Base-by-base conservation (phyloP, 2,329 filamentous ascomycete species). In the Diaporthe vaccinii region DNA sequence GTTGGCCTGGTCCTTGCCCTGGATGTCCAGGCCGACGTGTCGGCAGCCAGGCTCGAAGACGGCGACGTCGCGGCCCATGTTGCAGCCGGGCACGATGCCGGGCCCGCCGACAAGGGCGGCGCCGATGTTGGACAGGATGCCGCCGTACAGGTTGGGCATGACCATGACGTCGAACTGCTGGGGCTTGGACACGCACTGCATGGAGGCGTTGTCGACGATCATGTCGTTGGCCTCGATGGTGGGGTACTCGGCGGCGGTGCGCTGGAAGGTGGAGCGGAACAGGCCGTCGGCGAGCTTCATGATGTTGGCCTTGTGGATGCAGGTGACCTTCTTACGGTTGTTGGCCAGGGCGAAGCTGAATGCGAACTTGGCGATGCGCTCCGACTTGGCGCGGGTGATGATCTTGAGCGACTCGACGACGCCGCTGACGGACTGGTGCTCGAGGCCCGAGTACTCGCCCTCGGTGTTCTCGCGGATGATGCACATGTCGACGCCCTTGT, bases 281-380 rank as follows among this genome's bases (percentile, higher is more conserved):
- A 99, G 94, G 87, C 97, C 97, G 82, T 99, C 97, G 85, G 96
- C 96, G 76, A 99, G 91, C 92, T 99, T 99, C 97, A 99, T 99
- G 89, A 99, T 99, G 91, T 99, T 99, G 88, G 97, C 97, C 92
- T 99, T 99, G 93, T 99, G 97, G 84, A 99, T 98, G 89, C 96
- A 98, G 80, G 97, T 98, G 75, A 99, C 95, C 94, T 98, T 98
- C 91, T 97, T 96, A 85, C 97, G 93, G 91, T 97, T 96, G 91
- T 99, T 99, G 87, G 97, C 97, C 75, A 98, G 93, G 76, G 97
- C 97, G 83, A 99, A 99, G 84, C 94, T 93, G 86, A 98, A 98
- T 79, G 97, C 97, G 84, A 99, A 99, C 88, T 98, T 98, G 88
- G 96, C 95, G 83, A 99, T 99, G 84, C 97, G 95, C 92, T 99